Conservation (phyloP, 768 basidiomycete species). For the Russula dissimulans region DNA sequence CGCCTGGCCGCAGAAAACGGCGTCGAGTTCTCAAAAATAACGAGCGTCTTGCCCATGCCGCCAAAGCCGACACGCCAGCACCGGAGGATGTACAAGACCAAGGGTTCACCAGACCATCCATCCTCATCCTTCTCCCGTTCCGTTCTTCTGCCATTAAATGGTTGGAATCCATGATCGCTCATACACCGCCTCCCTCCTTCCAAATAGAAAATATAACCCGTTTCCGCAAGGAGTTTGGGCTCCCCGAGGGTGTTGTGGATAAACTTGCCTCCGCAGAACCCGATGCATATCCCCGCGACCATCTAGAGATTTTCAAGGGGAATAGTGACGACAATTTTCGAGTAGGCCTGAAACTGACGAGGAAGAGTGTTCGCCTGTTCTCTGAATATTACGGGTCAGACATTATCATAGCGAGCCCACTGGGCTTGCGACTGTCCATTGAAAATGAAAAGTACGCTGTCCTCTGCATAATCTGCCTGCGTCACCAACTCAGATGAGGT, state of each 20-base stretch:
- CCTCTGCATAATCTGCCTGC: background rate
- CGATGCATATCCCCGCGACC: slow-evolving; percentile 77
- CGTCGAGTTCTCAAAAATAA: slow-evolving; percentile 88
- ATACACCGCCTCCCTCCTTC: slow-evolving; percentile 59
- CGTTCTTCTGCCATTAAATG: slow-evolving; percentile 81
- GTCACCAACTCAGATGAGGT: background rate
- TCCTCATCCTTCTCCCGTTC: slow-evolving; percentile 88
- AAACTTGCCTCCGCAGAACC: slow-evolving; percentile 66
- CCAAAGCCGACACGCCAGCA: slow-evolving; percentile 45
- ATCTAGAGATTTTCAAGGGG: slow-evolving; percentile 91
- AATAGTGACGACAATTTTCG: slow-evolving; percentile 95
- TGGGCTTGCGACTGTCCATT: slow-evolving; percentile 83
- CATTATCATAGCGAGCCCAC: slow-evolving; percentile 85
- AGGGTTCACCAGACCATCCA: slow-evolving; percentile 93
- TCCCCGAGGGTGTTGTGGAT: slow-evolving; percentile 73
- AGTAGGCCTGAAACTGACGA: slow-evolving; percentile 85
- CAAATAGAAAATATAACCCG: slow-evolving; percentile 86
- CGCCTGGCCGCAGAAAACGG: slow-evolving; percentile 59
- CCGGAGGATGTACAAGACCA: slow-evolving; percentile 86
- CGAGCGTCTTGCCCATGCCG: slow-evolving; percentile 71
- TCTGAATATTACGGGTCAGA: slow-evolving; percentile 87
- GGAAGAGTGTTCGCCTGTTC: slow-evolving; percentile 87
- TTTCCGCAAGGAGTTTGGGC: slow-evolving; percentile 72
- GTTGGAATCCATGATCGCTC: slow-evolving; percentile 69
- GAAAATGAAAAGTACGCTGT: slow-evolving; percentile 85